Base-by-base conservation (phyloP, 2,329 filamentous ascomycete genomes). In the Claviceps humidiphila region DNA sequence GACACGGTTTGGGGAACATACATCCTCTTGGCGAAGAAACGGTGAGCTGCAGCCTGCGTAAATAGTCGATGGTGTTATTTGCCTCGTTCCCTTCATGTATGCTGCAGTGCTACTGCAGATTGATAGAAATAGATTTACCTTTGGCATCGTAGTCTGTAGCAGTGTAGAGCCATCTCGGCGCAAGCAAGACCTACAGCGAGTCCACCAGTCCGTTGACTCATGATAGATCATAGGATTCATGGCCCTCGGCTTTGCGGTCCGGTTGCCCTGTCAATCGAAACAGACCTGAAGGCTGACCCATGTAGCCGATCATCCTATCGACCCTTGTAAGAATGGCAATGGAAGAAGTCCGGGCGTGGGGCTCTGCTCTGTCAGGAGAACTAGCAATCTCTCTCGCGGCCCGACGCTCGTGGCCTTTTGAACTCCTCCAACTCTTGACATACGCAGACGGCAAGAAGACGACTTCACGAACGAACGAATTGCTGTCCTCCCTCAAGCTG, bases 1-100 rank as follows among this genome's bases (percentile, higher is more conserved):
- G 73, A 78, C 54, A 72, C 73, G 49, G 77, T 82, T 57, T 83
- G 81, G 80, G 81, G 79, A 0, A 81, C 74, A 54, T 76, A 74
- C 41, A 66, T 84, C 48, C 60, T 84, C 44, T 68, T 83, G 69
- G 78, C 78, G 16, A 74, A 73, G 62, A 72, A 69, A 58, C 53
- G 46, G 39, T 59, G 50, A 54, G 40, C 30, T 51, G 42, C 16
- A 34, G 30, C 30, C 30, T 34, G 30, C 30, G 30, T 34, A 34
- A 34, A 11, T 34, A 34, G 30, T 11, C 30, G 30, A 34, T 34
- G 30, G 9, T 34, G 30, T 34, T 34, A 34, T 11, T 11, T 4
- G 9, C 30, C 30, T 34, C 30, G 30, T 34, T 34, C 30, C 4
- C 3, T 34, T 34, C 3, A 34, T 34, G 26, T 30, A 4, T 34